phyloP scores from a whole-genome alignment of 2,329 filamentous ascomycete species.

The Fonsecaea nubica region DNA sequence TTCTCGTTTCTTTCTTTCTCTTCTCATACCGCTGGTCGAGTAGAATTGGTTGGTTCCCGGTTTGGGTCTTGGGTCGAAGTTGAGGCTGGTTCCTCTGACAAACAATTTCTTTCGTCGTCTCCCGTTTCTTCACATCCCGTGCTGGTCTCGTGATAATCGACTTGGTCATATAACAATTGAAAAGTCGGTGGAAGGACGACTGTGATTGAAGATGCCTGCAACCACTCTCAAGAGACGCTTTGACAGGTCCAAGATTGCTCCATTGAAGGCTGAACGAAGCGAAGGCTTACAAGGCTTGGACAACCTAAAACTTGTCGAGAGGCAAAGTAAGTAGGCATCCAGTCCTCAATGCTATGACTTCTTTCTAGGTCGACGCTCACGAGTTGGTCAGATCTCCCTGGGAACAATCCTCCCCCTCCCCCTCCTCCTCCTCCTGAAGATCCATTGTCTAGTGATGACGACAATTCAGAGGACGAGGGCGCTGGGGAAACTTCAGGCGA shows the following conservation, averaged over 20 bases:
- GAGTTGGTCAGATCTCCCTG: not conserved
- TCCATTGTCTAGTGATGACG: conserved; percentile 2
- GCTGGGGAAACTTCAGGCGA: not conserved
- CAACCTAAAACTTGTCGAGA: not conserved
- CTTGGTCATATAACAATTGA: not conserved
- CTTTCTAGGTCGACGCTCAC: conserved; percentile 3
- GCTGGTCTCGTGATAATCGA: conserved; percentile 1
- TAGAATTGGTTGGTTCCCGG: not conserved
- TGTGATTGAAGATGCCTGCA: not conserved
- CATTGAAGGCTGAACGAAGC: not conserved
- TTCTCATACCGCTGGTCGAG: conserved; percentile 5
- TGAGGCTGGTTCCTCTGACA: conserved; percentile 21
- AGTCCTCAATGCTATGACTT: not conserved
- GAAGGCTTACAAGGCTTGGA: not conserved
- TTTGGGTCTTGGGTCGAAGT: not conserved
- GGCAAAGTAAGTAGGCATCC: conserved; percentile 16
- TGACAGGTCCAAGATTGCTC: conserved; percentile 8
- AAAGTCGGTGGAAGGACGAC: not conserved
- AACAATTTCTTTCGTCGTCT: conserved; percentile 3
- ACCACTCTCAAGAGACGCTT: not conserved
- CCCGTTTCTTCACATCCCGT: not conserved
- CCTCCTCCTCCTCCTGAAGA: not conserved
- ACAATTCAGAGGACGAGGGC: not conserved
- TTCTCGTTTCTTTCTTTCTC: conserved; percentile 3
- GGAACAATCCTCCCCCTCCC: not conserved